Percentiles rank a stretch among this genome's conserved stretches.
Conservation (phyloP, 768 basidiomycete species). For the Bullera alba region DNA sequence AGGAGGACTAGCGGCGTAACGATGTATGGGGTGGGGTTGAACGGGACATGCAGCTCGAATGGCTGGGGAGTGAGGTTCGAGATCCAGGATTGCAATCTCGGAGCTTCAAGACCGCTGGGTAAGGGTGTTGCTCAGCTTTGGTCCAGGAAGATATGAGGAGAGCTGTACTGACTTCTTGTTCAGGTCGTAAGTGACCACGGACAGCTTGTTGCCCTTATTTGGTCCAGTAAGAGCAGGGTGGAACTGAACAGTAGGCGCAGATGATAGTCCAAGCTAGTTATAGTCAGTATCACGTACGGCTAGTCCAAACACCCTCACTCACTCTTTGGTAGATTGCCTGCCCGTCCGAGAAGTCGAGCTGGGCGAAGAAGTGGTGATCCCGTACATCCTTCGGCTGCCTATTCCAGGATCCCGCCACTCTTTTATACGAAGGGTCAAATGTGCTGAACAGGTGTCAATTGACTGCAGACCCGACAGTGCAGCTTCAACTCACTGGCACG, state of each 20-base stretch:
- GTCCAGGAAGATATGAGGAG: conserved; percentile 1
- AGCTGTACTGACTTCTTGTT: conserved; percentile 32
- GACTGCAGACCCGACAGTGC: not conserved
- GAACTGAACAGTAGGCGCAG: conserved; percentile 76
- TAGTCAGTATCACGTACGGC: not conserved
- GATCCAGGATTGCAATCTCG: conserved; percentile 66
- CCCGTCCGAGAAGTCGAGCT: conserved; percentile 76
- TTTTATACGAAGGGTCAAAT: conserved; percentile 75
- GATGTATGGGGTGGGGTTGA: conserved; percentile 50
- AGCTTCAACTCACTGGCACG: conserved; percentile 75
- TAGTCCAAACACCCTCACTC: not conserved
- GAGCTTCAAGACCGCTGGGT: conserved; percentile 73
- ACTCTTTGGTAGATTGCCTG: conserved; percentile 75
- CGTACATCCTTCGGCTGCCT: conserved; percentile 57
- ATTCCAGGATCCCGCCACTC: conserved; percentile 78
- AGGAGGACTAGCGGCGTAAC: conserved; percentile 52
- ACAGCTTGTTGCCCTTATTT: conserved; percentile 54
- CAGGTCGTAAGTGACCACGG: conserved; percentile 59
- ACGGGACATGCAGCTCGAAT: conserved; percentile 71
- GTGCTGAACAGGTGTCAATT: conserved; percentile 53
- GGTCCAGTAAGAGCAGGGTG: conserved; percentile 69
- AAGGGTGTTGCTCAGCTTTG: conserved; percentile 9
- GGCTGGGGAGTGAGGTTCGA: conserved; percentile 66
- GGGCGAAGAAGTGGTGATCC: conserved; percentile 84
- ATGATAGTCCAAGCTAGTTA: conserved; percentile 64